phyloP scores from a whole-genome alignment of 345 rosid genomes.

The Salix dunnii region DNA sequence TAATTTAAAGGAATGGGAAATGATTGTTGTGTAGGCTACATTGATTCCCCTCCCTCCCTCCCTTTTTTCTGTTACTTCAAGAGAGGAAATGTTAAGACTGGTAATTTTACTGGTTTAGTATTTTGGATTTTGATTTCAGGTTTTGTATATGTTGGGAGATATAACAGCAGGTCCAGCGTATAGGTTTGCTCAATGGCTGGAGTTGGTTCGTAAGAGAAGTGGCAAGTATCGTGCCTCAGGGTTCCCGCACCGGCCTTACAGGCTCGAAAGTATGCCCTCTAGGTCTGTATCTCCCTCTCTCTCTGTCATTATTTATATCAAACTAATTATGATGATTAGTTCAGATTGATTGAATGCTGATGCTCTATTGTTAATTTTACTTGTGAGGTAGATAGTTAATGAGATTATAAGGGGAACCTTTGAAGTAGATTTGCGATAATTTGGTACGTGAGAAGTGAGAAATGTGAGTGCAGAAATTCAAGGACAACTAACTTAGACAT shows the following conservation, averaged over 20 bases:
- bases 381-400: neutral
- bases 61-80: neutral
- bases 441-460: neutral
- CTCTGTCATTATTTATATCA: neutral
- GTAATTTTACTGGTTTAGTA: neutral
- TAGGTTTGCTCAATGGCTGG: conserved; percentile 93
- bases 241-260: conserved; percentile 66
- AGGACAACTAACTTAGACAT: neutral
- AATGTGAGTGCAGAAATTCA: neutral
- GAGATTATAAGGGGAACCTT: neutral
- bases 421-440: neutral
- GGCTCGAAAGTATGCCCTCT: conserved; percentile 43
- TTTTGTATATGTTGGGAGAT: conserved; percentile 97
- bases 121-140: conserved; percentile 41
- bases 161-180: conserved; percentile 78
- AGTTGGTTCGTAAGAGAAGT: conserved; percentile 93
- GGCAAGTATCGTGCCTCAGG: conserved; percentile 73
- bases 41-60: neutral
- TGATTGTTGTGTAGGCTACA: too few species aligned
- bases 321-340: neutral
- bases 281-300: conserved; percentile 20
- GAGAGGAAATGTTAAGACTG: neutral
- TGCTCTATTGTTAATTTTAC: neutral
- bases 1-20: neutral
- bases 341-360: neutral